These are phyloP conservation scores for Berkeleyomyces basicola DNA, from an alignment of 2,329 filamentous ascomycete species.

Conservation along the genomic window DNA sequence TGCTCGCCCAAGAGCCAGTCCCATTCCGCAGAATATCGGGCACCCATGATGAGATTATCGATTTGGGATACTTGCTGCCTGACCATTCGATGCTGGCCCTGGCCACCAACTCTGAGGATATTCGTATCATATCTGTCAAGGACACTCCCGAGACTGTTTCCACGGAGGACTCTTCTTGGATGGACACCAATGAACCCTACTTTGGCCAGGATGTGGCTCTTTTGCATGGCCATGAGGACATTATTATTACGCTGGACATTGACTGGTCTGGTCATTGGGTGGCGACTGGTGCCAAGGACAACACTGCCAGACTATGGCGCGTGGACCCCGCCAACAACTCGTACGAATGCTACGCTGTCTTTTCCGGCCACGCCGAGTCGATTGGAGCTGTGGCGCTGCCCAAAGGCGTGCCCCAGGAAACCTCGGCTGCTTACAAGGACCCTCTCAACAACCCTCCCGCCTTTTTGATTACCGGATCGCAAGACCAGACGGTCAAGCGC, in stretches of 20 bases:
- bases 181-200: slow-evolving; percentile 31
- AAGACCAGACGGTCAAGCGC: slow-evolving; percentile 87
- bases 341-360: slow-evolving; percentile 63
- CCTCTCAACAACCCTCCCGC: slow-evolving; percentile 65
- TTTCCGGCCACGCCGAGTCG: slow-evolving; percentile 88
- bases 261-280: slow-evolving; percentile 98
- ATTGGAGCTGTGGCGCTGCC: slow-evolving; percentile 79
- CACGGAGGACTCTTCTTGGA: slow-evolving; percentile 16
- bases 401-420: slow-evolving; percentile 46
- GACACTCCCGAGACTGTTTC: slow-evolving; percentile 18
- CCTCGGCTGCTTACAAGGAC: slow-evolving; percentile 52
- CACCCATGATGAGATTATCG: slow-evolving; percentile 95
- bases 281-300: slow-evolving; percentile 91
- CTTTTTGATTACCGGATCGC: slow-evolving; percentile 81
- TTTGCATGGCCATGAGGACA: slow-evolving; percentile 82
- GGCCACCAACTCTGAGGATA: slow-evolving; percentile 87
- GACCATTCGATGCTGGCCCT: slow-evolving; percentile 72
- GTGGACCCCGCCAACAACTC: slow-evolving; percentile 60
- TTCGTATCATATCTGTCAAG: slow-evolving; percentile 65
- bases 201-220: slow-evolving; percentile 82
- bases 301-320: slow-evolving; percentile 79
- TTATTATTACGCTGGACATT: slow-evolving; percentile 83
- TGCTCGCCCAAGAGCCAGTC: slow-evolving; percentile 21
- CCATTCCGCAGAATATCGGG: slow-evolving; percentile 72
- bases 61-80: slow-evolving; percentile 69